A percentile compares a stretch with the other conserved stretches of the same genome.
Conservation (phyloP, 805 yeast genomes). For the Kodamaea fukazawae region DNA sequence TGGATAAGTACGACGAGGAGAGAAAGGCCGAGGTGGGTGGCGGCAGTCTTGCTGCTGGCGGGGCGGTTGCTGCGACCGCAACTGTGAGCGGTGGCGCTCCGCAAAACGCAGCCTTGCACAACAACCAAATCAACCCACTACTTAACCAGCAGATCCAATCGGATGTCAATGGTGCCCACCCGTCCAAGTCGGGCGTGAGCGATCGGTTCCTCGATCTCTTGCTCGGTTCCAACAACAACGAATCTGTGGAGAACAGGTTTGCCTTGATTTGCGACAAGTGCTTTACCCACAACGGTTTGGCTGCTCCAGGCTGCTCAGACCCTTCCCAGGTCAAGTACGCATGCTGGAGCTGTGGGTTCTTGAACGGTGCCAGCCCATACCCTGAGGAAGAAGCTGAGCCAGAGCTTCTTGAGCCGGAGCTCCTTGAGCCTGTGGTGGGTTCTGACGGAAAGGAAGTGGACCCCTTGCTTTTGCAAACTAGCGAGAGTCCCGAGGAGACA, state of each 20-base stretch:
- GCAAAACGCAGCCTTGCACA: no score
- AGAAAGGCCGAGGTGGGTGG: background rate
- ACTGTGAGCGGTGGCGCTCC: background rate
- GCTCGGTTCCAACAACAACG: slow-evolving; percentile 60
- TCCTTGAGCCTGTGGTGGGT: background rate
- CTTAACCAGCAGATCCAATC: background rate
- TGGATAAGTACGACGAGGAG: slow-evolving; percentile 49
- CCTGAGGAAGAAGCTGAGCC: background rate
- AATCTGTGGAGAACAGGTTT: slow-evolving; percentile 55
- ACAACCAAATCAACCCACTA: no score
- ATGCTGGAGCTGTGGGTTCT: slow-evolving; percentile 64
- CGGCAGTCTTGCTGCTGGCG: no score
- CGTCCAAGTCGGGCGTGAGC: slow-evolving; percentile 18
- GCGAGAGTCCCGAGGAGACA: background rate
- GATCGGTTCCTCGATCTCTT: slow-evolving; percentile 38
- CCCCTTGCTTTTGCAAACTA: no score
- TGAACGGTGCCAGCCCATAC: slow-evolving; percentile 23
- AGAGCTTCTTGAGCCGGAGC: no score
- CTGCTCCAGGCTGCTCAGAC: slow-evolving; percentile 59
- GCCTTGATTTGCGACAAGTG: slow-evolving; percentile 75
- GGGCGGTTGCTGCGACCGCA: no score
- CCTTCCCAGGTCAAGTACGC: slow-evolving; percentile 52
- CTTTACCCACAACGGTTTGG: slow-evolving; percentile 72
- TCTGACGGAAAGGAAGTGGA: background rate
- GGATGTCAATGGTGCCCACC: background rate